These are phyloP conservation scores for Saturnispora galanensis DNA, from an alignment of 805 yeast genomes.

Conservation along the genomic window DNA sequence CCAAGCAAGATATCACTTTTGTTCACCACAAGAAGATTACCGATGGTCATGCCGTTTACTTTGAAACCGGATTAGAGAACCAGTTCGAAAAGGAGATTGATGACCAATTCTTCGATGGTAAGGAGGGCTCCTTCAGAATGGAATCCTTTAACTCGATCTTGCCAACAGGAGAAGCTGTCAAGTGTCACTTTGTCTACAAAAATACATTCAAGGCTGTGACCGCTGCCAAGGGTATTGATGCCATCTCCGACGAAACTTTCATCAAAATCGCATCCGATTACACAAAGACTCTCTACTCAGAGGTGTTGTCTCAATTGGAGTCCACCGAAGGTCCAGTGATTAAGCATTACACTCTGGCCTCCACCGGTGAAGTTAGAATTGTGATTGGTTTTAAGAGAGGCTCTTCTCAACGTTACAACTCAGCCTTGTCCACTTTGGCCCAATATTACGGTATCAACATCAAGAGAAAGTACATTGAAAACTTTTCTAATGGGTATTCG, in stretches of 20 bases:
- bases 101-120: constrained; percentile 59
- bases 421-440: constrained; percentile 78
- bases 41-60: constrained; percentile 83
- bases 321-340: constrained; percentile 86
- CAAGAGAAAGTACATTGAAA: constrained; percentile 88
- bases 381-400: constrained; percentile 81
- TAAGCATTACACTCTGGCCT: constrained; percentile 72
- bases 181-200: constrained; percentile 76
- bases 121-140: constrained; percentile 45
- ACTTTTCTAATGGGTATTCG: constrained; percentile 81
- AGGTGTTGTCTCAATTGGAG: constrained; percentile 58
- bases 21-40: constrained; percentile 74
- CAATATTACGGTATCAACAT: constrained; percentile 79
- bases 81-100: constrained; percentile 71
- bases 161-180: constrained; percentile 35
- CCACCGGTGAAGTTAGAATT: constrained; percentile 74
- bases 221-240: constrained; percentile 31
- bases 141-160: constrained; percentile 71
- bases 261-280: constrained; percentile 66
- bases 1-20: constrained; percentile 33
- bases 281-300: constrained; percentile 69
- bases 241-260: constrained; percentile 73
- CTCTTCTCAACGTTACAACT: constrained; percentile 76
- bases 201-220: constrained; percentile 38
- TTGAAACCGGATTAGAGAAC: constrained; percentile 51